Evolutionary conservation across 768 basidiomycete species (phyloP).

Genomic region (Suillus cothurnatus): DNA sequence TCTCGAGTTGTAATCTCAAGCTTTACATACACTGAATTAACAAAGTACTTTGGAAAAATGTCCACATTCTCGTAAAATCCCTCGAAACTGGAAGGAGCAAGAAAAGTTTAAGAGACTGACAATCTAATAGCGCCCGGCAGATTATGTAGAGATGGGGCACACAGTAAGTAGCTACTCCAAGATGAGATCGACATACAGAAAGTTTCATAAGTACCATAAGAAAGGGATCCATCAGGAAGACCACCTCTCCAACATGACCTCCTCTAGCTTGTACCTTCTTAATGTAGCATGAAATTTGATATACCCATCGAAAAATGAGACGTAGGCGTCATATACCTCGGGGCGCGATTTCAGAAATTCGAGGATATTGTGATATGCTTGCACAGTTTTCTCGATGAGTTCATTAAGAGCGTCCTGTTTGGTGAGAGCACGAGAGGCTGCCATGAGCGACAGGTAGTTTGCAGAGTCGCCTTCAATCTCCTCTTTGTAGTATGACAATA

Average conservation of each 20-base stretch:
- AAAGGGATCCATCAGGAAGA: not conserved
- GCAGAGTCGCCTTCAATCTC: slow-evolving; percentile 32
- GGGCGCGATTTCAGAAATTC: slow-evolving; percentile 20
- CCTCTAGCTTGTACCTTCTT: slow-evolving; percentile 21
- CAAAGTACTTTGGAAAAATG: too few relatives aligned
- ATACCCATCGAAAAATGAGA: slow-evolving; percentile 15
- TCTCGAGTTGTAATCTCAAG: too few relatives aligned
- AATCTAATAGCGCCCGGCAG: not conserved
- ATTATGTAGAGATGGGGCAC: not conserved
- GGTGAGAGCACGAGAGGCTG: slow-evolving; percentile 18
- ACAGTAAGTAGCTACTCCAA: not conserved
- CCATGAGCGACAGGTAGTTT: slow-evolving; percentile 35
- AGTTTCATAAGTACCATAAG: not conserved
- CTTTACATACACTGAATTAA: too few relatives aligned
- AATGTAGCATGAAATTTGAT: slow-evolving; percentile 21
- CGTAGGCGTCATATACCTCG: slow-evolving; percentile 8
- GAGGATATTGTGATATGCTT: slow-evolving; percentile 18
- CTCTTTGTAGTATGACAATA: slow-evolving; percentile 36
- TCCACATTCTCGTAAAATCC: too few relatives aligned
- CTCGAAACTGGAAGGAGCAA: not conserved
- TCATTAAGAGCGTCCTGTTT: slow-evolving; percentile 29
- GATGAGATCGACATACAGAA: not conserved
- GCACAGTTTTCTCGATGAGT: slow-evolving; percentile 24
- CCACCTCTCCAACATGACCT: slow-evolving; percentile 6
- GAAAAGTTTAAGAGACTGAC: not conserved